Evolutionary conservation across 2,329 filamentous ascomycete genomes (phyloP).

Genomic region (Geosmithia putterillii): DNA sequence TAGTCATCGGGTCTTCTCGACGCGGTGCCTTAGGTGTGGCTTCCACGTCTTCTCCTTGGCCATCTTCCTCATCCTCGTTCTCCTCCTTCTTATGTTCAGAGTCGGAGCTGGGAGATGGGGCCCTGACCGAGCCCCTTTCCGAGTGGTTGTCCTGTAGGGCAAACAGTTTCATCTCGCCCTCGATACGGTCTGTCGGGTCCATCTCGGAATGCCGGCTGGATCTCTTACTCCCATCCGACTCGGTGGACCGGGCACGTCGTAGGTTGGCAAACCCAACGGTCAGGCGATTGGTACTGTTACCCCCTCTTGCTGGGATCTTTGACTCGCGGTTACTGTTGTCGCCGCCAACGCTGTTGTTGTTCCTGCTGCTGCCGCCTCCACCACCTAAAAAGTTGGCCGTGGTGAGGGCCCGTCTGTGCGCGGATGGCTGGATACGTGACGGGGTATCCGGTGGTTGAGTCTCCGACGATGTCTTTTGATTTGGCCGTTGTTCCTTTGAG

Average conservation of each 20-base stretch:
- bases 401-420: not conserved
- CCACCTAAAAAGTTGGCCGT: not conserved
- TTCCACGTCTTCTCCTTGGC: conserved; percentile 19
- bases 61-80: conserved; percentile 12
- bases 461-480: no score
- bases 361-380: not conserved
- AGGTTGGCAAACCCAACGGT: conserved; percentile 35
- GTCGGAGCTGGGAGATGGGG: conserved; percentile 24
- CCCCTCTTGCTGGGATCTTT: conserved; percentile 8
- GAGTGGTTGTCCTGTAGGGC: conserved; percentile 41
- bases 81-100: conserved; percentile 10
- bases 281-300: conserved; percentile 3
- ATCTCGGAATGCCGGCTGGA: conserved; percentile 36
- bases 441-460: not conserved
- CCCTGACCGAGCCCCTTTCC: conserved; percentile 39
- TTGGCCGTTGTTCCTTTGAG: no score
- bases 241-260: conserved; percentile 27
- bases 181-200: conserved; percentile 44
- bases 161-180: conserved; percentile 44
- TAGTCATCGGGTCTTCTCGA: conserved; percentile 31
- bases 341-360: no score
- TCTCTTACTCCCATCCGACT: conserved; percentile 32
- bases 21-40: conserved; percentile 31
- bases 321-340: not conserved
- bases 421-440: not conserved